Conservation (phyloP, 2,329 filamentous ascomycete genomes). For the Dactylellina haptotyla region DNA sequence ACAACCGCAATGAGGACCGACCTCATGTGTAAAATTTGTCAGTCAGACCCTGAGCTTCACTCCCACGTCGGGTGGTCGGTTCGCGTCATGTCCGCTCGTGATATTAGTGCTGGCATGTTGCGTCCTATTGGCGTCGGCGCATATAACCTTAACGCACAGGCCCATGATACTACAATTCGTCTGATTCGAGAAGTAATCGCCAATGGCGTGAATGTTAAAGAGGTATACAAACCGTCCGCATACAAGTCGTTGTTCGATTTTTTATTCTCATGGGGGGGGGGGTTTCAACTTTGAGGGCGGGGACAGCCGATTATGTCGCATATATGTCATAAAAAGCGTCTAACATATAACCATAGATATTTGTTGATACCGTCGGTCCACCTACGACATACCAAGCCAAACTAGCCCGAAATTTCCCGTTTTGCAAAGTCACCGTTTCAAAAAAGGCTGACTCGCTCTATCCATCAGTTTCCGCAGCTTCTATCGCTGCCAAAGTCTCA, state of each 20-base stretch:
- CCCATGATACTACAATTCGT: slow-evolving; percentile 70
- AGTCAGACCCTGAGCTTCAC: slow-evolving; percentile 58
- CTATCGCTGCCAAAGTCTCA: slow-evolving; percentile 95
- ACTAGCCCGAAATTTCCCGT: slow-evolving; percentile 84
- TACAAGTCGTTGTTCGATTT: neutral
- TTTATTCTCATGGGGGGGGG: too few relatives aligned
- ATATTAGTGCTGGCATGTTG: slow-evolving; percentile 83
- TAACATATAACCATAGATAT: slow-evolving; percentile 67
- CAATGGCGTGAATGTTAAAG: slow-evolving; percentile 80
- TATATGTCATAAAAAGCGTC: too few relatives aligned
- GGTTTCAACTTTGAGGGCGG: too few relatives aligned
- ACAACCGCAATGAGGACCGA: slow-evolving; percentile 79
- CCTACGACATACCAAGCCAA: slow-evolving; percentile 85
- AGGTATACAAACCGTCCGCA: slow-evolving; percentile 62
- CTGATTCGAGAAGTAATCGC: slow-evolving; percentile 81
- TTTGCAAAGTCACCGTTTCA: slow-evolving; percentile 76
- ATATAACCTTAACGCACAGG: slow-evolving; percentile 91
- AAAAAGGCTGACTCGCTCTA: slow-evolving; percentile 95
- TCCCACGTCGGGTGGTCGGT: slow-evolving; percentile 84
- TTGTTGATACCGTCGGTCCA: slow-evolving; percentile 90
- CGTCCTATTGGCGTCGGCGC: slow-evolving; percentile 64
- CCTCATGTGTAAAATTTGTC: slow-evolving; percentile 68
- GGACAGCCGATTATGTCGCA: too few relatives aligned
- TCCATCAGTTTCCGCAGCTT: slow-evolving; percentile 91
- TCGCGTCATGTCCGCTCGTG: slow-evolving; percentile 80